phyloP scores from a whole-genome alignment of 768 basidiomycete genomes.

The Agaricus blazei region DNA sequence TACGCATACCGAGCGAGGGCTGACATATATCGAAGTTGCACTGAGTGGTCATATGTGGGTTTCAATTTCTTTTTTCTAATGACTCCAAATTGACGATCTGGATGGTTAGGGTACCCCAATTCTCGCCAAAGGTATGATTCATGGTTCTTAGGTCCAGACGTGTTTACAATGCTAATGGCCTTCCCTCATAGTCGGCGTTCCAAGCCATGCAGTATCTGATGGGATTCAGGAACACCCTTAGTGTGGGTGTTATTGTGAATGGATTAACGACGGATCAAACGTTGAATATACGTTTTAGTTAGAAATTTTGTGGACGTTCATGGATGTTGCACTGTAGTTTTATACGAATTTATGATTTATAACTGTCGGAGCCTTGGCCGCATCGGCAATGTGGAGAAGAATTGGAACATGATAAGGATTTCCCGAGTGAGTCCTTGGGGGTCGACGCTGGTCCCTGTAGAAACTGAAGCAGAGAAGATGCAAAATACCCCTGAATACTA shows the following conservation, averaged over 20 bases:
- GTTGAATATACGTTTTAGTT: too few species aligned
- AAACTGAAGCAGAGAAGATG: too few species aligned
- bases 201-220: conserved; percentile 66
- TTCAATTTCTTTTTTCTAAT: not conserved
- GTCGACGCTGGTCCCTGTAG: too few species aligned
- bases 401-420: too few species aligned
- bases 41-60: conserved; percentile 71
- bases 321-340: too few species aligned
- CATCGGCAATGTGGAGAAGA: too few species aligned
- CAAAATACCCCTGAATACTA: too few species aligned
- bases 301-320: too few species aligned
- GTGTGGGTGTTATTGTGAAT: not conserved
- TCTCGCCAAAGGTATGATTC: conserved; percentile 49
- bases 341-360: too few species aligned
- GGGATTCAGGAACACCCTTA: conserved; percentile 51
- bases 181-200: conserved; percentile 47
- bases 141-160: not conserved
- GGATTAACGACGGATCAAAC: too few species aligned
- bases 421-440: too few species aligned
- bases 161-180: conserved; percentile 3
- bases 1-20: conserved; percentile 58
- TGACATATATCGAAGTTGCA: conserved; percentile 63
- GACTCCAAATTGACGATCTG: conserved; percentile 3
- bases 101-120: conserved; percentile 56
- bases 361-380: too few species aligned